Evolutionary conservation across 495 filamentous ascomycete species (phyloP), one percentile per base, ranked within the genome.

Genomic region (Talaromyces ruber): DNA sequence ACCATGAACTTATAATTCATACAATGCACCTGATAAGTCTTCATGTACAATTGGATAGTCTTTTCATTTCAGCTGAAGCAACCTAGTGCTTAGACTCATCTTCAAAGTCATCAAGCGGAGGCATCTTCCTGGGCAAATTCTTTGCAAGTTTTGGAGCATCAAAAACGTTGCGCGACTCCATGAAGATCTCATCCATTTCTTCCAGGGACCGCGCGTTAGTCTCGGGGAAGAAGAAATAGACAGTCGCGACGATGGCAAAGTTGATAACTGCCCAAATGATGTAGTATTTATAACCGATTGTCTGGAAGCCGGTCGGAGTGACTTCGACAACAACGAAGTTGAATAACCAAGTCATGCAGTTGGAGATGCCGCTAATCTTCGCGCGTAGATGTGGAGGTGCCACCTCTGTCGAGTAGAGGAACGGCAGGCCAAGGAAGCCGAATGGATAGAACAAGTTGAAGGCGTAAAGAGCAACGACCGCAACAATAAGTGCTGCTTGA

Each of bases 151-250:
- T 63, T n/a, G 69, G 67, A 7, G 71, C 67, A 55, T 74, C 73
- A 14, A 74, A 67, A 37, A 71, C 66, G 25, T 34, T 64, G 50
- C 67, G 68, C 14, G 71, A 73, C 61, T 68, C 71, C 25, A 70
- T 56, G 62, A 89, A 89, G 64, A 88, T 86, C 63, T 88, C 81
- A 67, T 91, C 88, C 61, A 91, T 89, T 69, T 91, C 88, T 66
- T 91, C 88, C n/a, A 91, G 80, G 4, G 85, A 84, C 21, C 87
- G 81, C 5, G 72, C 72, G 25, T 82, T 79, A 9, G 81, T 85
- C 68, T 85, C 82, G 0, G 82, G 82, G 66, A 74, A 85, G 63
- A 84, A 79, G 65, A 85, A 82, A 71, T 84, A 86, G 11, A 85
- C 82, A 4, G 67, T 74, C 0, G 72, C 69, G 9, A 76, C 71